A percentile compares a stretch with the other conserved stretches of the same genome.
phyloP scores from a whole-genome alignment of 805 yeast genomes.

The Zygosaccharomyces rouxii region DNA sequence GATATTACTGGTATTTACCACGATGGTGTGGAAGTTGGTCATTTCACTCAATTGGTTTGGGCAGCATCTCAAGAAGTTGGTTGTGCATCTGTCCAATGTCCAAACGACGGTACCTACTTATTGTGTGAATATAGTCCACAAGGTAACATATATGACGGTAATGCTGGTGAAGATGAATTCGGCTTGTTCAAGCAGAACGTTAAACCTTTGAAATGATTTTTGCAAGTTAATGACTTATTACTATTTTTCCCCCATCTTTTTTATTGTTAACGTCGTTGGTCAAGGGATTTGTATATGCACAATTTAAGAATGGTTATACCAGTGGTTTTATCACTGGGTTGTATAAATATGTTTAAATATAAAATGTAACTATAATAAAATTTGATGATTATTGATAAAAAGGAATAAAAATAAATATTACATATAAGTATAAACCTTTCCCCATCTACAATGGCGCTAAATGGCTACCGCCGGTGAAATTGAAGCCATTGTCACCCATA shows the following conservation, averaged over 20 bases:
- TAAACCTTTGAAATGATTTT: constrained; percentile 30
- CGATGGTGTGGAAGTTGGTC: constrained; percentile 48
- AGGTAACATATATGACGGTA: constrained; percentile 44
- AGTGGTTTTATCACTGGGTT: constrained; percentile 2
- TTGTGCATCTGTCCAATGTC: constrained; percentile 45
- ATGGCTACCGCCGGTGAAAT: constrained; percentile 4
- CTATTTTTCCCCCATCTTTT: constrained; percentile 2
- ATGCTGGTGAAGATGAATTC: constrained; percentile 37
- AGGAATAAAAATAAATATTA: not conserved
- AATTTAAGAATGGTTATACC: not conserved
- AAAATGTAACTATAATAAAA: constrained; percentile 3
- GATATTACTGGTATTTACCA: constrained; percentile 46
- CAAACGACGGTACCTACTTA: constrained; percentile 46
- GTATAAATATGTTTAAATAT: constrained; percentile 1
- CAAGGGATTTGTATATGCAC: not conserved
- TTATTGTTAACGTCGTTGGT: constrained; percentile 1
- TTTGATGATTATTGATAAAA: not conserved
- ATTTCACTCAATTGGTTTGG: constrained; percentile 79
- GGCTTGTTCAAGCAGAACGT: constrained; percentile 44
- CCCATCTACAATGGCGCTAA: not conserved
- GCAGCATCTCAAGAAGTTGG: constrained; percentile 55
- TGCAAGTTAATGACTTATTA: not conserved
- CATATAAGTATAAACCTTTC: not conserved
- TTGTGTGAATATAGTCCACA: constrained; percentile 62
- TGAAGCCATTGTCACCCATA: not conserved